phyloP scores from a whole-genome alignment of 2,329 filamentous ascomycete species.

The Pseudohalonectria lignicola region DNA sequence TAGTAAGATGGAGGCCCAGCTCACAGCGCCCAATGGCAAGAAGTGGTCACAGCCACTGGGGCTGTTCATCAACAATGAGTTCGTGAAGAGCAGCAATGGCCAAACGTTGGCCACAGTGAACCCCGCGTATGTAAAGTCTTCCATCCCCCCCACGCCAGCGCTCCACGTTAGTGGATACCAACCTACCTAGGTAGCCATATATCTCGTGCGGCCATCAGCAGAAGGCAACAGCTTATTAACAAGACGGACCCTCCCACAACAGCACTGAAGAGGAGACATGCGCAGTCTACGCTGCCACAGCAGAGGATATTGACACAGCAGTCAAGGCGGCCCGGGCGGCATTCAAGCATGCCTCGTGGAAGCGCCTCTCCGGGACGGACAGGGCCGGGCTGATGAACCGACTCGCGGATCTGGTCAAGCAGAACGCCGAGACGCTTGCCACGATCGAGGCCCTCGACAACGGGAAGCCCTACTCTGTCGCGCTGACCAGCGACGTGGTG shows the following conservation, averaged over 20 bases:
- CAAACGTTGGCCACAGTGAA: slow-evolving; percentile 58
- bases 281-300: slow-evolving; percentile 57
- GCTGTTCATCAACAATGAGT: slow-evolving; percentile 79
- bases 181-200: too few relatives aligned
- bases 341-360: slow-evolving; percentile 57
- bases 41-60: slow-evolving; percentile 63
- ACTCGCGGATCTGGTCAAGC: slow-evolving; percentile 57
- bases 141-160: background rate
- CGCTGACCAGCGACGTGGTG: slow-evolving; percentile 51
- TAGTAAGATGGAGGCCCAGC: slow-evolving; percentile 33
- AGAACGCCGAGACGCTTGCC: slow-evolving; percentile 41
- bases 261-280: slow-evolving; percentile 55
- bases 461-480: slow-evolving; percentile 61
- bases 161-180: too few relatives aligned
- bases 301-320: slow-evolving; percentile 57
- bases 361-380: slow-evolving; percentile 53
- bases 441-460: slow-evolving; percentile 67
- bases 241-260: background rate
- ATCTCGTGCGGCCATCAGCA: too few relatives aligned
- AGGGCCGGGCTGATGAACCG: slow-evolving; percentile 59
- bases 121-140: slow-evolving; percentile 40
- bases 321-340: slow-evolving; percentile 60
- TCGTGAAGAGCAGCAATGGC: slow-evolving; percentile 54
- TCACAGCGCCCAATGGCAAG: slow-evolving; percentile 66
- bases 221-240: too few relatives aligned